Evolutionary conservation across 306 rosid genomes (phyloP).

Genomic region (Benincasa hispida): DNA sequence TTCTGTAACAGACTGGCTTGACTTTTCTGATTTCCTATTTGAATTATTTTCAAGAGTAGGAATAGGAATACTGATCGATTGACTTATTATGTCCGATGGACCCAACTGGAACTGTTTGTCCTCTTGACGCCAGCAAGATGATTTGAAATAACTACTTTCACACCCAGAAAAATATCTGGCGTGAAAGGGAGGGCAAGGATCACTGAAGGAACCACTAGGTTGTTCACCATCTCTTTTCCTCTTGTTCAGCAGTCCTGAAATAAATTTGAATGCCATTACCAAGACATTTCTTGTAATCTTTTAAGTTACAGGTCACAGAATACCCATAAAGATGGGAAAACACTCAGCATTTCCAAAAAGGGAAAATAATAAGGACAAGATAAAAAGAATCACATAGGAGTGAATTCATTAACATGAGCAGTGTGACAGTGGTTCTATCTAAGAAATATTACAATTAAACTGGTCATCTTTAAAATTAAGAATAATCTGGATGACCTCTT

Average conservation of each 20-base stretch:
- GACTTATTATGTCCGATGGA: conserved; percentile 17
- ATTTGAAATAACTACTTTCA: conserved; percentile 11
- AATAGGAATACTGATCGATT: conserved; percentile 8
- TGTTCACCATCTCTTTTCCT: conserved; percentile 37
- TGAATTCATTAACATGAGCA: not conserved
- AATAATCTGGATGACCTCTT: not conserved
- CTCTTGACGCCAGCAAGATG: conserved; percentile 10
- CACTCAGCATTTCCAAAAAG: not conserved
- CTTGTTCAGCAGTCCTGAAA: conserved; percentile 32
- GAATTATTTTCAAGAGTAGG: conserved; percentile 7
- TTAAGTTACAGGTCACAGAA: not conserved
- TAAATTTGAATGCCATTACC: conserved; percentile 14
- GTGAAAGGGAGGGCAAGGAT: conserved; percentile 12
- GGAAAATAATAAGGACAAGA: not conserved
- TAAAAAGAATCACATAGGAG: not conserved
- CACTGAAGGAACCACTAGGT: conserved; percentile 15
- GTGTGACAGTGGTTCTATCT: not conserved
- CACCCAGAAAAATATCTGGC: conserved; percentile 14
- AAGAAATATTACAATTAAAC: not conserved
- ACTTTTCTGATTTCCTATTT: conserved; percentile 16
- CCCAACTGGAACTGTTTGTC: conserved; percentile 5
- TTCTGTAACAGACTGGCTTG: conserved; percentile 14
- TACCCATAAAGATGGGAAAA: not conserved
- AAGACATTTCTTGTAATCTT: conserved; percentile 1
- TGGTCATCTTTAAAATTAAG: not conserved